Evolutionary conservation across 1,139 yeast species (phyloP).

Genomic region (Yamadazyma friedrichii): DNA sequence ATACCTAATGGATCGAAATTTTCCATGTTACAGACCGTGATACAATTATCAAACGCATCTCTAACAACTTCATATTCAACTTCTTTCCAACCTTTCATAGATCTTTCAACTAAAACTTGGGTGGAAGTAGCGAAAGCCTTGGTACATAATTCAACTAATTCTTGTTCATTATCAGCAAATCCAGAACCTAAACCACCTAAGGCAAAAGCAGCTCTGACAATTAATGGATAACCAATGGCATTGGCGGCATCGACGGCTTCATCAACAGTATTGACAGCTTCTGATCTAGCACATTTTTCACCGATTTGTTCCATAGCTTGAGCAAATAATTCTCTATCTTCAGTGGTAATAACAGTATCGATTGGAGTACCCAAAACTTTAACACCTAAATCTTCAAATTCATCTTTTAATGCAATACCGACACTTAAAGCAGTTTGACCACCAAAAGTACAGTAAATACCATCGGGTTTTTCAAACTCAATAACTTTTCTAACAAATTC

Average conservation of each 20-base stretch:
- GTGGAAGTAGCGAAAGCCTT: conserved; percentile 96
- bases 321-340: conserved; percentile 95
- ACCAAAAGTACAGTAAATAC: conserved; percentile 95
- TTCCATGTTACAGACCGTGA: conserved; percentile 99
- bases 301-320: conserved; percentile 91
- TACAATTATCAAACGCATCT: conserved; percentile 96
- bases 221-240: conserved; percentile 90
- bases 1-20: conserved; percentile 98
- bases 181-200: conserved; percentile 99
- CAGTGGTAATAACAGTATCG: conserved; percentile 94
- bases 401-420: conserved; percentile 94
- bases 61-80: conserved; percentile 98
- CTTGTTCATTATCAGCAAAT: conserved; percentile 87
- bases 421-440: conserved; percentile 98
- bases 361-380: conserved; percentile 95
- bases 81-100: conserved; percentile 99
- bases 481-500: conserved; percentile 96
- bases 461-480: conserved; percentile 93
- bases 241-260: conserved; percentile 87
- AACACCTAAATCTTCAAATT: conserved; percentile 87
- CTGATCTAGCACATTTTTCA: conserved; percentile 92
- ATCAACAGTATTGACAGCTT: conserved; percentile 72
- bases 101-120: conserved; percentile 90
- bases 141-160: conserved; percentile 79
- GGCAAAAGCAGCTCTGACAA: conserved; percentile 97